These are phyloP conservation scores for Sporobolomyces phaffii DNA, from an alignment of 768 basidiomycete genomes.

Conservation along the genomic window DNA sequence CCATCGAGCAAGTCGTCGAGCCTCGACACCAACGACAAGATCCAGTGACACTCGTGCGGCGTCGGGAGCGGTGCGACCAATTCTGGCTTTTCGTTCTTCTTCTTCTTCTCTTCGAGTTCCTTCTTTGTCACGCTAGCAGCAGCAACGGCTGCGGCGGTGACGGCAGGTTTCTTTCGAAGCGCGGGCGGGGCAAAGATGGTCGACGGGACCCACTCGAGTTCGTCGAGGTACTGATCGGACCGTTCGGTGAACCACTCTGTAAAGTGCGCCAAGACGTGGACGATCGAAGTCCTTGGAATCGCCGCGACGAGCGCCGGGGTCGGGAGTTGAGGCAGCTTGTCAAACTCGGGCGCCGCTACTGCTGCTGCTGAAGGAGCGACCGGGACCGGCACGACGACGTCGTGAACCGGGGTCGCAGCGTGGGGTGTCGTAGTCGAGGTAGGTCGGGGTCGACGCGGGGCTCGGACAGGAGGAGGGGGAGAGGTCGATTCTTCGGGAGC, in stretches of 20 bases:
- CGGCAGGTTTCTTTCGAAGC: constrained; percentile 8
- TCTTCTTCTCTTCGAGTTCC: neutral
- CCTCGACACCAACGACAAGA: constrained; percentile 65
- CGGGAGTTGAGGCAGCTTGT: constrained; percentile 42
- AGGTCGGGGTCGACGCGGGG: neutral
- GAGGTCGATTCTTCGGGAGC: neutral
- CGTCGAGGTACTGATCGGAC: constrained; percentile 5
- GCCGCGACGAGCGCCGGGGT: constrained; percentile 48
- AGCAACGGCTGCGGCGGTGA: no score
- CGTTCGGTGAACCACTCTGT: constrained; percentile 31
- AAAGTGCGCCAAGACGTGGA: constrained; percentile 31
- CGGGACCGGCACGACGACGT: no score
- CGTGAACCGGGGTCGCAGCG: no score
- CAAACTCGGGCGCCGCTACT: constrained; percentile 51
- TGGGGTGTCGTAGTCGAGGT: neutral
- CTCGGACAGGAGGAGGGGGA: neutral
- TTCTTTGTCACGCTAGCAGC: neutral
- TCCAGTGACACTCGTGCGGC: constrained; percentile 52
- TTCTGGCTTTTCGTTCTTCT: neutral
- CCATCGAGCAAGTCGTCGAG: constrained; percentile 65
- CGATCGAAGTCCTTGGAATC: constrained; percentile 52
- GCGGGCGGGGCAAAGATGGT: constrained; percentile 38
- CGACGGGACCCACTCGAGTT: constrained; percentile 20
- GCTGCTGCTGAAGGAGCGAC: no score
- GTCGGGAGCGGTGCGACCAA: constrained; percentile 21